These are phyloP conservation scores for Geotrichum australiense DNA, from an alignment of 1,139 yeast genomes.

Conservation along the genomic window DNA sequence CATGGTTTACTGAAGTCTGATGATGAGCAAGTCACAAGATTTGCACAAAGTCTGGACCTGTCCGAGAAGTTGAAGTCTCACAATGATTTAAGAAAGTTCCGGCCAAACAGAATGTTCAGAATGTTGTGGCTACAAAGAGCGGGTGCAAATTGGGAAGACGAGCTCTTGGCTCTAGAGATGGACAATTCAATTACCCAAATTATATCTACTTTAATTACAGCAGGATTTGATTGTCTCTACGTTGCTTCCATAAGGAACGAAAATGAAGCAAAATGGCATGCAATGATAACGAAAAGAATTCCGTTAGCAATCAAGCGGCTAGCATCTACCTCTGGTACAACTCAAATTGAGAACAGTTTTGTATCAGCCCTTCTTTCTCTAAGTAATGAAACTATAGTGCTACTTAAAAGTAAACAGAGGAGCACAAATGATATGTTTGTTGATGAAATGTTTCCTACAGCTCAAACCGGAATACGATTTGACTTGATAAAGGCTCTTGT, in stretches of 20 bases:
- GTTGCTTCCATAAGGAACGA: slow-evolving; percentile 29
- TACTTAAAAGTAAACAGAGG: slow-evolving; percentile 23
- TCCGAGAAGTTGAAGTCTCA: too few relatives aligned
- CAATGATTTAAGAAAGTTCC: too few relatives aligned
- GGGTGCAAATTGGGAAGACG: slow-evolving; percentile 24
- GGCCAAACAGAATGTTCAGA: slow-evolving; percentile 26
- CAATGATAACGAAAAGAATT: slow-evolving; percentile 28
- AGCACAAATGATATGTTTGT: slow-evolving; percentile 12
- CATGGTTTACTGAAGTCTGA: too few relatives aligned
- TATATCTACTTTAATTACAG: slow-evolving; percentile 29
- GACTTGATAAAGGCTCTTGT: slow-evolving; percentile 51
- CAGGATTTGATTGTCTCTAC: slow-evolving; percentile 35
- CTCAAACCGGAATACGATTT: slow-evolving; percentile 47
- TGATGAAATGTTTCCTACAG: slow-evolving; percentile 42
- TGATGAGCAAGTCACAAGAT: too few relatives aligned
- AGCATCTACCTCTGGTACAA: slow-evolving; percentile 16
- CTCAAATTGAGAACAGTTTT: slow-evolving; percentile 24
- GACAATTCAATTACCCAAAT: slow-evolving; percentile 30
- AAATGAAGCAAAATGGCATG: slow-evolving; percentile 28
- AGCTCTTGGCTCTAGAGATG: slow-evolving; percentile 23
- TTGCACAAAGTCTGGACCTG: too few relatives aligned
- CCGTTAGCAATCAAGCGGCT: slow-evolving; percentile 25
- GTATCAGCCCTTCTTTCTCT: slow-evolving; percentile 26
- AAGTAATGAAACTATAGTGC: slow-evolving; percentile 25
- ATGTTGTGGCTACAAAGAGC: slow-evolving; percentile 33